Percentiles rank a stretch among this genome's conserved stretches.
These are phyloP conservation scores for Eimeria brunetti DNA, from an alignment of 169 alveolate species.

Conservation along the genomic window DNA sequence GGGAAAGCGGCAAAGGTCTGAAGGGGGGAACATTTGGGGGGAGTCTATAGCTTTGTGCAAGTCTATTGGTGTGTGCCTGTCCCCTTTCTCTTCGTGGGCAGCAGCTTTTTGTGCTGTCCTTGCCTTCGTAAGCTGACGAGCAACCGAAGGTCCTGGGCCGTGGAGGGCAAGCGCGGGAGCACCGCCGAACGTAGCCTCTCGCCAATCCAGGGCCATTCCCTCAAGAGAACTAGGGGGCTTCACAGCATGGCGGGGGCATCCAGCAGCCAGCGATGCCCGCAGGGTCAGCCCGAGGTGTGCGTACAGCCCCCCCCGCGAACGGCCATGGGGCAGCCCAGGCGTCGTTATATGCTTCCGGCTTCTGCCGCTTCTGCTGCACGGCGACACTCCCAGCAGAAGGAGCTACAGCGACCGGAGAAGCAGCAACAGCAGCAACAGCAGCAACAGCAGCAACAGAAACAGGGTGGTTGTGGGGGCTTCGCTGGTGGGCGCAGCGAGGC, in stretches of 20 bases:
- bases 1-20: background rate
- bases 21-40: background rate
- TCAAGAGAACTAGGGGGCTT: background rate
- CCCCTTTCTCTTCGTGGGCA: conserved; percentile 6
- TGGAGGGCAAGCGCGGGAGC: background rate
- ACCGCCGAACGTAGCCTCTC: conserved; percentile 1
- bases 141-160: background rate
- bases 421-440: conserved; percentile 18
- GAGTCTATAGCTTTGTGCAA: background rate
- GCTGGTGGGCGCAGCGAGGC: background rate
- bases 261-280: background rate
- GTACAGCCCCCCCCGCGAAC: background rate
- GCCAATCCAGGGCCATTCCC: background rate
- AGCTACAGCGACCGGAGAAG: background rate
- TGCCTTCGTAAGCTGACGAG: conserved; percentile 14
- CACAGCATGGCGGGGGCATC: background rate
- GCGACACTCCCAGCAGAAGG: background rate
- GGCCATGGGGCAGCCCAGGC: background rate
- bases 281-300: background rate
- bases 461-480: background rate
- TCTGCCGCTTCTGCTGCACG: background rate
- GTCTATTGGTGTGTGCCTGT: background rate
- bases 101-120: conserved; percentile 7
- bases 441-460: conserved; percentile 11
- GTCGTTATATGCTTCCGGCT: background rate